phyloP scores from a whole-genome alignment of 108 stramenopile species.

The Fistulifera pelliculosa region DNA sequence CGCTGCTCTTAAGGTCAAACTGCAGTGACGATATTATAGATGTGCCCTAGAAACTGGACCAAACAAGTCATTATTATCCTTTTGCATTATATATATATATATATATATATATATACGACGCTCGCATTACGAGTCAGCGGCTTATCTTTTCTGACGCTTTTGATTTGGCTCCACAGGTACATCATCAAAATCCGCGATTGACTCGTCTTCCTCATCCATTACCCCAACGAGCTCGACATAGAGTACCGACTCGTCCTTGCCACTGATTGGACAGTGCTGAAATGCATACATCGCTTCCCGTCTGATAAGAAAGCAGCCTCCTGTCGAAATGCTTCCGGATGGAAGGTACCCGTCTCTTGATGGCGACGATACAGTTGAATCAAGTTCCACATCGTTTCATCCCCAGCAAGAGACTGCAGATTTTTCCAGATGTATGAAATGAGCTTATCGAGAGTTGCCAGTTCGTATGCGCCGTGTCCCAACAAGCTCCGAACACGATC shows the following conservation, averaged over 20 bases:
- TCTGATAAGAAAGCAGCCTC: conserved; percentile 77
- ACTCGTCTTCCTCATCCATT: conserved; percentile 36
- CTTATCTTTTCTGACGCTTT: conserved; percentile 2
- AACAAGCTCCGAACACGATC: conserved; percentile 72
- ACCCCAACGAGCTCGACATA: conserved; percentile 73
- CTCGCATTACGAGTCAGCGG: no score
- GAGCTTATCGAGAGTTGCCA: conserved; percentile 87
- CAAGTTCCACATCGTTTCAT: conserved; percentile 77
- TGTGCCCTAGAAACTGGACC: no score
- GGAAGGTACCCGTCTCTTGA: conserved; percentile 51
- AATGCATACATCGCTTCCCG: conserved; percentile 88
- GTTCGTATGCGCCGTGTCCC: conserved; percentile 78
- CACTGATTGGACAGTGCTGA: conserved; percentile 57
- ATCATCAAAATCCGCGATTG: conserved; percentile 2
- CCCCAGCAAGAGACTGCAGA: conserved; percentile 69
- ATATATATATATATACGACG: no score
- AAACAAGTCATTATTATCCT: no score
- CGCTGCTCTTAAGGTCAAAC: no score
- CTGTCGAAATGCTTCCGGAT: conserved; percentile 77
- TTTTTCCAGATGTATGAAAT: conserved; percentile 80
- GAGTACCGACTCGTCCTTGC: conserved; percentile 54
- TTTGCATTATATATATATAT: no score
- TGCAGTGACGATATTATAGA: no score
- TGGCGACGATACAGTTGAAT: conserved; percentile 77
- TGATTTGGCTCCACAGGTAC: conserved; percentile 4